Base-by-base conservation (phyloP, 2,329 filamentous ascomycete species). In the Hysterium pulicare region DNA sequence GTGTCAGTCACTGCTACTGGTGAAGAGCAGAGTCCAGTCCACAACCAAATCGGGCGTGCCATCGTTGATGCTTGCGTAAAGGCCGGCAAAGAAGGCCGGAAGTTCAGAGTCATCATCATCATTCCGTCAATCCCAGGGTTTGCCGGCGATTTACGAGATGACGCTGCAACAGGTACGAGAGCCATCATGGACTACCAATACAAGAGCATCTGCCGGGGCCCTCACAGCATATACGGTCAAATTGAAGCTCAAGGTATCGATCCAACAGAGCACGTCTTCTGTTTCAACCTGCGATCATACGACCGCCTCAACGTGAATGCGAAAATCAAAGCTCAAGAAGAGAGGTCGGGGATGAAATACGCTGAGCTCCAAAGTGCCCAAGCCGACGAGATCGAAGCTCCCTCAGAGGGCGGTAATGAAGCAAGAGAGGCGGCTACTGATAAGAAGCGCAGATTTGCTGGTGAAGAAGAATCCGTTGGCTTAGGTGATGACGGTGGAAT, bases 151-250 rank as follows among this genome's bases (percentile, higher is more conserved):
- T 75, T 98, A 22, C 76, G 90, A 43, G 82, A 90, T 10, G 83
- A 87, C 54, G 89, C 86, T 16, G 91, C 91, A 0, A 81, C 81
- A 1, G 91, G 91, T 8, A 97, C 91, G 0, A 54, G 69, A 37
- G 91, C 90, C 9, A 98, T 97, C 58, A 97, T 98, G 89, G 90
- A 97, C 63, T 97, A 95, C 60, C 93, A 97, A 63, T 98, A 93
- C 75, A 95, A 94, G 69, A 95, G 89, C 0, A 95, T 98, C 51
- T 88, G 86, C 59, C 84, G 93, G 33, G 93, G 93, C 5, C 85
- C 94, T 50, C 76, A 97, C 61, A 95, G 89, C 4, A 97, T 98
- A 40, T 93, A 86, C 55, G 89, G 81, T 30, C 84, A 86, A 59
- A 82, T 96, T 45, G 74, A 75, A 44, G 80, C 79, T 5, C 75